A percentile compares a stretch with the other conserved stretches of the same genome.
These are phyloP conservation scores for Aspergillus hiratsukae DNA, from an alignment of 2,329 filamentous ascomycete genomes.

Conservation along the genomic window DNA sequence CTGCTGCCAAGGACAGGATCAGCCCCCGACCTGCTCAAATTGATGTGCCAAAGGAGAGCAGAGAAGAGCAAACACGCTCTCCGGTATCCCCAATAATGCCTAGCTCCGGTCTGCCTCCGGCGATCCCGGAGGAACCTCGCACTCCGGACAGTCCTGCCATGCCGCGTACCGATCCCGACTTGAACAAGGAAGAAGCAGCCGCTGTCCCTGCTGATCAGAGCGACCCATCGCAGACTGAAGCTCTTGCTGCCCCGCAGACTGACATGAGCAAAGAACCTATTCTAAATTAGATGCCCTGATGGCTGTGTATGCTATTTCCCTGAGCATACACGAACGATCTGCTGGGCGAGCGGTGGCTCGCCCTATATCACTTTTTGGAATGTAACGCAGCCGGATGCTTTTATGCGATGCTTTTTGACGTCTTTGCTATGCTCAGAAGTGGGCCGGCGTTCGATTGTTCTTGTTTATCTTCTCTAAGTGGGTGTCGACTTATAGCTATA, in stretches of 20 bases:
- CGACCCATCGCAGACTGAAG: background rate
- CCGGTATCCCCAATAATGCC: slow-evolving; percentile 26
- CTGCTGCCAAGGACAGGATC: slow-evolving; percentile 19
- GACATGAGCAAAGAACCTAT: background rate
- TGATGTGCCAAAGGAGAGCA: slow-evolving; percentile 22
- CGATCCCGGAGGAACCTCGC: slow-evolving; percentile 32
- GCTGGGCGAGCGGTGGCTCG: background rate
- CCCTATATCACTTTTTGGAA: background rate
- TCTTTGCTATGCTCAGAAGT: background rate
- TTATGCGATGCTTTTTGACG: background rate
- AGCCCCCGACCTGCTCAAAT: slow-evolving; percentile 19
- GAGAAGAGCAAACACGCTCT: slow-evolving; percentile 20
- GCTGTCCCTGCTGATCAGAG: background rate
- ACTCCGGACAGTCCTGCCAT: slow-evolving; percentile 22
- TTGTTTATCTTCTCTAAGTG: background rate
- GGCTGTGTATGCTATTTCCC: background rate
- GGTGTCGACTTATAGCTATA: background rate
- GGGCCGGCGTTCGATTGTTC: background rate
- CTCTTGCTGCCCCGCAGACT: background rate
- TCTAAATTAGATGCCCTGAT: background rate
- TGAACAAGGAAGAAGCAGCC: slow-evolving; percentile 3
- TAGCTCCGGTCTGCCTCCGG: slow-evolving; percentile 26
- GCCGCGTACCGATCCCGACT: slow-evolving; percentile 3
- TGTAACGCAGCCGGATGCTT: background rate
- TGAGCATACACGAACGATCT: background rate